Evolutionary conservation across 2,329 filamentous ascomycete species (phyloP).

Genomic region (Zasmidium citrigriseum): DNA sequence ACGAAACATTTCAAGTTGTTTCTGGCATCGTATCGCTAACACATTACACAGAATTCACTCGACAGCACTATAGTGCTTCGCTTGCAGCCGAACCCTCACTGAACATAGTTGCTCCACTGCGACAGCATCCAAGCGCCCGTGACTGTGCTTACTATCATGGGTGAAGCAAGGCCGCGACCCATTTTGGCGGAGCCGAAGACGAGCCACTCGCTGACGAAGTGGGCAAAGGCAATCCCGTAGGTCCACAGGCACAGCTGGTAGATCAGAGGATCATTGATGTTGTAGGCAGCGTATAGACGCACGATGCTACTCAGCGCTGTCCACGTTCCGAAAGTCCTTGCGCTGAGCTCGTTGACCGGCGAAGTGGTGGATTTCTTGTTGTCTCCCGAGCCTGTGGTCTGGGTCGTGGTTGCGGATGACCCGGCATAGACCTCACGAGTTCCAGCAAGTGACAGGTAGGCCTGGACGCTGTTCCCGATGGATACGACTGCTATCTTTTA

Average conservation of each 20-base stretch:
- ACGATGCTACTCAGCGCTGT: slow-evolving; percentile 77
- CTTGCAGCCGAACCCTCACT: too few relatives aligned
- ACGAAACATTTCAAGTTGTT: not conserved
- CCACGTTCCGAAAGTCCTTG: slow-evolving; percentile 84
- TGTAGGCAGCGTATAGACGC: slow-evolving; percentile 80
- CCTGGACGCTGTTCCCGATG: slow-evolving; percentile 80
- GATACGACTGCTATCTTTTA: slow-evolving; percentile 77
- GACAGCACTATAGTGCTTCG: too few relatives aligned
- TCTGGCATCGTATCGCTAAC: not conserved
- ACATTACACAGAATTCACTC: too few relatives aligned
- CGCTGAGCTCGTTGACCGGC: slow-evolving; percentile 71
- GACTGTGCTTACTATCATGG: slow-evolving; percentile 58
- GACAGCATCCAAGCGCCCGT: slow-evolving; percentile 62
- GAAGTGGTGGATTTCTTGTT: slow-evolving; percentile 28
- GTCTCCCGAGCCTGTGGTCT: not conserved
- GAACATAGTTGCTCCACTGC: slow-evolving; percentile 56
- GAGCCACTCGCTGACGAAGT: slow-evolving; percentile 80
- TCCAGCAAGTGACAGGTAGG: slow-evolving; percentile 77
- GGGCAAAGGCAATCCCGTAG: slow-evolving; percentile 73
- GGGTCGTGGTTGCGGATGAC: slow-evolving; percentile 22
- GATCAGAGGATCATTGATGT: slow-evolving; percentile 69
- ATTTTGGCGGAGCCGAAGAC: slow-evolving; percentile 75
- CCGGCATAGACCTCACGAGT: slow-evolving; percentile 85
- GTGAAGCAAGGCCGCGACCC: slow-evolving; percentile 59
- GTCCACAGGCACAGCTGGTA: slow-evolving; percentile 83